Base-by-base conservation (phyloP, 257 asterid genomes). In the Solanum infundibuliforme region DNA sequence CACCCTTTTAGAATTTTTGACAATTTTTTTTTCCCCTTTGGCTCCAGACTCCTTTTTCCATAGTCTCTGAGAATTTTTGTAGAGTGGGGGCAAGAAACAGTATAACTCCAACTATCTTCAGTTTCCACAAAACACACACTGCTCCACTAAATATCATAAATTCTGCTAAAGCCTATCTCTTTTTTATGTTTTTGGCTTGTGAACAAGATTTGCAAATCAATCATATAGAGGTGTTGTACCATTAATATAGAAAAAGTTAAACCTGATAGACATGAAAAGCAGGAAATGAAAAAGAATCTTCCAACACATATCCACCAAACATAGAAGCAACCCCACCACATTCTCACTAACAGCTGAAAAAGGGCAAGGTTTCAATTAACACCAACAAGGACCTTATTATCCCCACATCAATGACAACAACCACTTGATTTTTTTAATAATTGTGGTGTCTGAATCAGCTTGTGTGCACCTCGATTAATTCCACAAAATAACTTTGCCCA, bases 231-330 rank as follows among this genome's bases (percentile, higher is more conserved):
- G 20, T 52, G 83, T 52, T 34, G 88, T 48, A 7, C 39, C 83
- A 66, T 36, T 38, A 84, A 79, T 23, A 39, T 3, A 86, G 29
- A 69, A 77, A 85, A 68, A 75, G 83, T 18, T 34, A 29, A 43
- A 18, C 84, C 60, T 16, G 71, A 74, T 66, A 72, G 77, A 34
- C 46, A 77, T 77, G 83, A 71, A 18, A 32, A 32, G 31, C 34
- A 52, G 68, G 66, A 14, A 84, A 85, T 65, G 62, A 41, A 85
- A 87, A 87, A 87, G 91, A 87, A 84, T 87, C 87, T 90, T 73
- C 88, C 87, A 74, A 83, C 89, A 88, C 34, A 90, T 88, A 77
- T 55, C 87, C 86, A 77, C 83, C 91, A 88, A 88, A n/a, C 76
- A 86, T 68, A 71, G 65, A 69, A 20, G 12, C 23, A 68, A 73